These are phyloP conservation scores for Fusarium miscanthi DNA, from an alignment of 2,329 filamentous ascomycete genomes.

Conservation along the genomic window DNA sequence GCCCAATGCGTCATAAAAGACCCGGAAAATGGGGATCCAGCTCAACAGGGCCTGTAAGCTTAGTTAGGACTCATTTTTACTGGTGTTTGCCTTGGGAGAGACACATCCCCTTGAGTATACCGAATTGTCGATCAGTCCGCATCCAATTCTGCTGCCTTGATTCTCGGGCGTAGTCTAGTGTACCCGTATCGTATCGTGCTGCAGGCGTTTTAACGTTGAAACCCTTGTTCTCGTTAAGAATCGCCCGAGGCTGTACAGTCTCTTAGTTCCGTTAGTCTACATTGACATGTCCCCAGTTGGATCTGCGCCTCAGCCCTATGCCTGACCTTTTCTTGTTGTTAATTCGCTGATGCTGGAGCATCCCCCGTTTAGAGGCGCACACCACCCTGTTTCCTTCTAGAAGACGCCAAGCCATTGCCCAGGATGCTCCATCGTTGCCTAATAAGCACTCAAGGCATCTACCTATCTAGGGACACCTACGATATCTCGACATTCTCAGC, in stretches of 20 bases:
- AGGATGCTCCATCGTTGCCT: conserved; percentile 17
- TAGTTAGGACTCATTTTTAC: conserved; percentile 6
- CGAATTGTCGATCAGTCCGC: conserved; percentile 21
- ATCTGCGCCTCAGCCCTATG: conserved; percentile 34
- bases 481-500: background rate
- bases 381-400: conserved; percentile 26
- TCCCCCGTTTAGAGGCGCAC: conserved; percentile 10
- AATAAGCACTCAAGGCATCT: conserved; percentile 9
- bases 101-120: background rate
- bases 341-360: background rate
- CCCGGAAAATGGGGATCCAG: conserved; percentile 10
- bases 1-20: conserved; percentile 14
- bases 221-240: conserved; percentile 7
- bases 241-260: conserved; percentile 34
- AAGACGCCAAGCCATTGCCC: conserved; percentile 13
- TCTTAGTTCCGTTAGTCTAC: background rate
- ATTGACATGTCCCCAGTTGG: background rate
- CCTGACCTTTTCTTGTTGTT: background rate
- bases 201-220: background rate
- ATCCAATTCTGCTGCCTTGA: conserved; percentile 25
- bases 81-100: background rate
- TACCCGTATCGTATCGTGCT: conserved; percentile 1
- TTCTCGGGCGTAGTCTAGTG: conserved; percentile 4
- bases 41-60: conserved; percentile 6
- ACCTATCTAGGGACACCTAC: background rate